phyloP scores from a whole-genome alignment of 805 yeast genomes.

The Nakazawaea holstii region DNA sequence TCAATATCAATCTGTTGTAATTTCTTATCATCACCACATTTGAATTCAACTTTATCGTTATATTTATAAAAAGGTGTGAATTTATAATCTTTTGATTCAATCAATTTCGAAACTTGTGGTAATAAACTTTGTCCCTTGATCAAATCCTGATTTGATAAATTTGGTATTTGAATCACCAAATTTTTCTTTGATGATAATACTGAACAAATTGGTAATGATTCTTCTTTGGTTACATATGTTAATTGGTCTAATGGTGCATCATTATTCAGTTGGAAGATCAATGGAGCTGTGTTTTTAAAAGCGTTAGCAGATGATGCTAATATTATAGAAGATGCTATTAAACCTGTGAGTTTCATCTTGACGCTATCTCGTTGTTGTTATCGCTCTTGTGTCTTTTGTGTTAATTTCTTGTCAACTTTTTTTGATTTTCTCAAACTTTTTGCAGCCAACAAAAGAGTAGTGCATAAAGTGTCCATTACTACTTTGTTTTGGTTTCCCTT shows the following conservation, averaged over 20 bases:
- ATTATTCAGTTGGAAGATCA: conserved; percentile 17
- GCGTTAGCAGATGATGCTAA: conserved; percentile 11
- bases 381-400: not conserved
- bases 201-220: conserved; percentile 10
- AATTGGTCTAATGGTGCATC: conserved; percentile 5
- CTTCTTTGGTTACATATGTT: conserved; percentile 16
- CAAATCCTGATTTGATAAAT: conserved; percentile 12
- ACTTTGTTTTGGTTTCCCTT: too few species aligned
- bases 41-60: not conserved
- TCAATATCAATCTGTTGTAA: not conserved
- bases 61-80: conserved; percentile 8
- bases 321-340: not conserved
- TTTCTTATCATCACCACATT: not conserved
- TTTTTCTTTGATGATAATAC: not conserved
- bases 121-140: not conserved
- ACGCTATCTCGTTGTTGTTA: not conserved
- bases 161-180: conserved; percentile 12
- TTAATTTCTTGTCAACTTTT: not conserved
- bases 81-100: conserved; percentile 1
- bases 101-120: not conserved
- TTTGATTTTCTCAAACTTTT: not conserved
- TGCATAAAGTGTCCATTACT: too few species aligned
- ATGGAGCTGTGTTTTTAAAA: conserved; percentile 27
- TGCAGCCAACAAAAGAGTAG: too few species aligned
- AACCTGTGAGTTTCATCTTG: not conserved